phyloP scores from a whole-genome alignment of 371 early-diverging fungal species.

The Mucor piriformis region DNA sequence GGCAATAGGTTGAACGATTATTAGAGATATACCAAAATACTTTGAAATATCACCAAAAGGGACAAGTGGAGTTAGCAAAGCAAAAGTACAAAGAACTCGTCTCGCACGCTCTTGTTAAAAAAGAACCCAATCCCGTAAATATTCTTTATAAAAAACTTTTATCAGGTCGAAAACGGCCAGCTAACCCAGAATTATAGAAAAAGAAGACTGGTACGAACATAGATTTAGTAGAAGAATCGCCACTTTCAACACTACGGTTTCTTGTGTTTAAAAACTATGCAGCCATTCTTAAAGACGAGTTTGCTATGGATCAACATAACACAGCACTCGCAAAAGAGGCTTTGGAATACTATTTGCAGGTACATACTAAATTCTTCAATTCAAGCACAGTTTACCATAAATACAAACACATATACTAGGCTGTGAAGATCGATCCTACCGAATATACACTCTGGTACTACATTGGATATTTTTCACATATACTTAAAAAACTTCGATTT shows the following conservation, averaged over 20 bases:
- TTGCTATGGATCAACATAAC: constrained; percentile 4
- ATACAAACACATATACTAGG: constrained; percentile 10
- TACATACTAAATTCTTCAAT: neutral
- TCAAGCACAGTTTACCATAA: neutral
- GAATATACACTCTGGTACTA: constrained; percentile 61
- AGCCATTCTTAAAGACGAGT: constrained; percentile 53
- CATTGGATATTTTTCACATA: constrained; percentile 49
- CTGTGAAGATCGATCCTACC: constrained; percentile 56
- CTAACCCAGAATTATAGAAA: constrained; percentile 2
- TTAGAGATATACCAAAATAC: constrained; percentile 53
- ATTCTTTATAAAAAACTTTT: neutral
- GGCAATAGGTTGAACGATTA: constrained; percentile 51
- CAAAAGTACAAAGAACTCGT: constrained; percentile 48
- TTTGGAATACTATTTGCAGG: constrained; percentile 52
- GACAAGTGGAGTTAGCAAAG: constrained; percentile 43
- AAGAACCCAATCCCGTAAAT: constrained; percentile 37
- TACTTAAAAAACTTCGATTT: constrained; percentile 40
- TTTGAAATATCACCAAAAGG: constrained; percentile 53
- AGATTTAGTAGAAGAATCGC: constrained; percentile 22
- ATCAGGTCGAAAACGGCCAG: neutral
- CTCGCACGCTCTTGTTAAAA: constrained; percentile 46
- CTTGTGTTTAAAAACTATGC: constrained; percentile 69
- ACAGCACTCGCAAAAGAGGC: constrained; percentile 41
- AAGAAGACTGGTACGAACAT: constrained; percentile 1
- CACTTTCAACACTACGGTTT: constrained; percentile 43